These are phyloP conservation scores for Cordyceps tenuipes DNA, from an alignment of 2,329 filamentous ascomycete species.

Conservation along the genomic window DNA sequence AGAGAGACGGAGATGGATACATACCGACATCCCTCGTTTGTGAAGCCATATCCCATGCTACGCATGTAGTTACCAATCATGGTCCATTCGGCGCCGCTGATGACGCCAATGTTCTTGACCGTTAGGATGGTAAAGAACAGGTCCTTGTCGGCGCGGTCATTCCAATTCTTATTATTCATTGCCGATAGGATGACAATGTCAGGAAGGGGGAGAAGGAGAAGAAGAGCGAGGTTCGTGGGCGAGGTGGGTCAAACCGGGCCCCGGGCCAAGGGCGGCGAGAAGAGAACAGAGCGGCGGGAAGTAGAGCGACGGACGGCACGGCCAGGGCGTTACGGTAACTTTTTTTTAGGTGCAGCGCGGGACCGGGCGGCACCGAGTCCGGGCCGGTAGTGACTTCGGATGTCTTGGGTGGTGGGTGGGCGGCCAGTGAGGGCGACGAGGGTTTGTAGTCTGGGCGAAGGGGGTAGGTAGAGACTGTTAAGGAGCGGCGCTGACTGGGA, in stretches of 20 bases:
- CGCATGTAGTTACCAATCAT: constrained; percentile 55
- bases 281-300: background rate
- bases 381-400: background rate
- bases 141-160: constrained; percentile 53
- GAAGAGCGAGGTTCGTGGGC: background rate
- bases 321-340: background rate
- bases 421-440: background rate
- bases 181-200: constrained; percentile 10
- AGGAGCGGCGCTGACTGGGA: constrained; percentile 24
- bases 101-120: constrained; percentile 55
- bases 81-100: constrained; percentile 54
- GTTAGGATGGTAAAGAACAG: constrained; percentile 55
- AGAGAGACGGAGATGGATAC: background rate
- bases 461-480: constrained; percentile 26
- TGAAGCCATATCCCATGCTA: constrained; percentile 51
- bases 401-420: constrained; percentile 6
- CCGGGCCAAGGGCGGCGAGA: background rate
- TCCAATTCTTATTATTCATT: constrained; percentile 53
- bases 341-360: background rate
- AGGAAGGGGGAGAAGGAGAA: background rate
- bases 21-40: constrained; percentile 56
- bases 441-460: background rate
- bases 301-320: background rate
- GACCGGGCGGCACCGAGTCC: background rate
- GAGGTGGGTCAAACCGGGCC: constrained; percentile 5